Percentiles rank a stretch among this genome's conserved stretches.
These are phyloP conservation scores for Thymus mandschuricus DNA, from an alignment of 257 asterid genomes.

Conservation along the genomic window DNA sequence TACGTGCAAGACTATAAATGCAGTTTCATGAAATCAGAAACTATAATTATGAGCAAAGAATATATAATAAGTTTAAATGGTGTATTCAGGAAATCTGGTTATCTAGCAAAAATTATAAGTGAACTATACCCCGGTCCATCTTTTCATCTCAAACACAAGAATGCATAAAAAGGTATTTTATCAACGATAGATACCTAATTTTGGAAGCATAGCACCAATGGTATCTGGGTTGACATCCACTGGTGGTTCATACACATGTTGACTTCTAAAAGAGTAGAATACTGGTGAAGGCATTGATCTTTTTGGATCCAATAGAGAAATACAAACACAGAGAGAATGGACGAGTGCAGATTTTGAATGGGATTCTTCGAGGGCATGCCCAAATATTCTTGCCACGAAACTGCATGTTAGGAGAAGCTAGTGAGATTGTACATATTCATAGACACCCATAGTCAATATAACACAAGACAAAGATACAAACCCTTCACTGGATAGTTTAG, in stretches of 20 bases:
- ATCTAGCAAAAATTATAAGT: neutral
- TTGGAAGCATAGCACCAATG: conserved; percentile 94
- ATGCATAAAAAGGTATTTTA: conserved; percentile 4
- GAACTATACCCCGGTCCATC: neutral
- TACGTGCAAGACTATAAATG: conserved; percentile 17
- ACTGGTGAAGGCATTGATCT: conserved; percentile 74
- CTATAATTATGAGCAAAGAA: neutral
- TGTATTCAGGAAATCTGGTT: conserved; percentile 18
- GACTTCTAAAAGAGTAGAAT: conserved; percentile 81
- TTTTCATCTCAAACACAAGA: conserved; percentile 14
- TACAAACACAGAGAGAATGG: conserved; percentile 83
- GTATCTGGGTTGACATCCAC: conserved; percentile 79
- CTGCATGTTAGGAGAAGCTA: conserved; percentile 48
- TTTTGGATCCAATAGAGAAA: conserved; percentile 90
- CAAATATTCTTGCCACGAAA: conserved; percentile 87
- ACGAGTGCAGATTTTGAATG: conserved; percentile 86
- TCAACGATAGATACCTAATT: conserved; percentile 60
- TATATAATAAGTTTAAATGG: conserved; percentile 12
- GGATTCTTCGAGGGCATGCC: conserved; percentile 84
- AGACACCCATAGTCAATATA: conserved; percentile 15
- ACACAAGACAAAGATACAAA: conserved; percentile 37
- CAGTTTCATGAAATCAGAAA: conserved; percentile 23
- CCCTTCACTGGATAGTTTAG: conserved; percentile 93
- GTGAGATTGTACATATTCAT: conserved; percentile 23
- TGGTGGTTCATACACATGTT: conserved; percentile 74